phyloP scores from a whole-genome alignment of 805 yeast genomes.

The Pichia heedii region DNA sequence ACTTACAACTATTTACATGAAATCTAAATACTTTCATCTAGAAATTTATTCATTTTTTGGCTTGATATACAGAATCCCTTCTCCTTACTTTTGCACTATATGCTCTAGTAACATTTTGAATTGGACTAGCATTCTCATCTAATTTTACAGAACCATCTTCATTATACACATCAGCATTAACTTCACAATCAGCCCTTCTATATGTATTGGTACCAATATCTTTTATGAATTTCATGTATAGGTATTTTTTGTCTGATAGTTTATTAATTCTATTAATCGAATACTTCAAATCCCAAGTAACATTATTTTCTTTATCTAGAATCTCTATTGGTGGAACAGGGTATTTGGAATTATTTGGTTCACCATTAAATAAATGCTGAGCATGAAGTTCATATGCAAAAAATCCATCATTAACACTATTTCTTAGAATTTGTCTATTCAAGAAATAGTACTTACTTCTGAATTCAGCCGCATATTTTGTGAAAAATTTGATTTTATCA shows the following conservation, averaged over 20 bases:
- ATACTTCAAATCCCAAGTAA: slow-evolving; percentile 24
- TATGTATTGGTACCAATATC: slow-evolving; percentile 10
- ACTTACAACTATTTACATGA: too few relatives aligned
- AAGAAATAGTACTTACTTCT: slow-evolving; percentile 11
- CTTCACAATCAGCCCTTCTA: slow-evolving; percentile 4
- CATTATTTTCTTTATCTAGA: slow-evolving; percentile 10
- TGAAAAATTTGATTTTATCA: slow-evolving; percentile 17
- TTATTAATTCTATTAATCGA: slow-evolving; percentile 15
- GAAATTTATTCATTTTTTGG: background rate
- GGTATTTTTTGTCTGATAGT: slow-evolving; percentile 5
- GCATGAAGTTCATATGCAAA: slow-evolving; percentile 33
- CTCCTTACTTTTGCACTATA: slow-evolving; percentile 26
- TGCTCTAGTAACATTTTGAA: slow-evolving; percentile 24
- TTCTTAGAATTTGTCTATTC: slow-evolving; percentile 13
- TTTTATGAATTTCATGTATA: slow-evolving; percentile 9
- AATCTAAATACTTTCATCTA: too few relatives aligned
- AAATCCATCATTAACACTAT: slow-evolving; percentile 12
- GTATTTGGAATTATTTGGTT: slow-evolving; percentile 13
- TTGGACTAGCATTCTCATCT: slow-evolving; percentile 16
- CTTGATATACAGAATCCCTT: background rate
- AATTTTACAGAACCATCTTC: slow-evolving; percentile 10
- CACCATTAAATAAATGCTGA: slow-evolving; percentile 30
- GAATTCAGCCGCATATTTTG: slow-evolving; percentile 10
- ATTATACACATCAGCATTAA: slow-evolving; percentile 7
- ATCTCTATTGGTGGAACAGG: slow-evolving; percentile 25